These are phyloP conservation scores for Aspergillus bombycis DNA, from an alignment of 2,329 filamentous ascomycete genomes.

Conservation along the genomic window DNA sequence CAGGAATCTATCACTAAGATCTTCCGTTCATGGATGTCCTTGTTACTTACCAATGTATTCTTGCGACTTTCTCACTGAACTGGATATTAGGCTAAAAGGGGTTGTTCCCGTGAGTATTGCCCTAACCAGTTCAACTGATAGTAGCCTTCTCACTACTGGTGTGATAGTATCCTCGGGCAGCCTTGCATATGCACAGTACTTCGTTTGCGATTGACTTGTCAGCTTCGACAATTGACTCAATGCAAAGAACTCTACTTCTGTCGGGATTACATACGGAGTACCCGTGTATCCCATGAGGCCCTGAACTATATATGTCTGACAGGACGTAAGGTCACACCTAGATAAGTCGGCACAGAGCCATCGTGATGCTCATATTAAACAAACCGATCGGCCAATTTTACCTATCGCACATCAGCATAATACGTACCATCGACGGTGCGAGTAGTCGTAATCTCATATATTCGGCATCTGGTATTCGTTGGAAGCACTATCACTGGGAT, in stretches of 20 bases:
- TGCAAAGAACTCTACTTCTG: background rate
- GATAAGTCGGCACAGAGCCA: background rate
- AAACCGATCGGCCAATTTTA: background rate
- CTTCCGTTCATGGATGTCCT: background rate
- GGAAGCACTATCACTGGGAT: background rate
- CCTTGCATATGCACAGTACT: background rate
- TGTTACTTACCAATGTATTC: background rate
- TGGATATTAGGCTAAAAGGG: background rate
- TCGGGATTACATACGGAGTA: background rate
- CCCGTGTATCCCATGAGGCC: too few species aligned
- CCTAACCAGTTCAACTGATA: background rate
- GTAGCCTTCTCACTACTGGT: background rate
- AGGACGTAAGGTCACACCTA: too few species aligned
- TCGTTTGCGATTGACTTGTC: background rate
- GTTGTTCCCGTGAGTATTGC: background rate
- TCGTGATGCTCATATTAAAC: background rate
- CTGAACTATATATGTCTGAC: too few species aligned
- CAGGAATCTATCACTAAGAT: background rate
- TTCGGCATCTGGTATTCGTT: too few species aligned
- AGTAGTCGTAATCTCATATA: background rate
- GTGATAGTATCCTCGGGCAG: background rate
- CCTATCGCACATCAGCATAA: background rate
- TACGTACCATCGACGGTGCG: background rate
- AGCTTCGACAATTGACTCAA: background rate
- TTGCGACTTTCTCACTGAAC: background rate